A percentile compares a stretch with the other conserved stretches of the same genome.
phyloP scores from a whole-genome alignment of 164 flowering plant genomes.

The Aristolochia fimbriata region DNA sequence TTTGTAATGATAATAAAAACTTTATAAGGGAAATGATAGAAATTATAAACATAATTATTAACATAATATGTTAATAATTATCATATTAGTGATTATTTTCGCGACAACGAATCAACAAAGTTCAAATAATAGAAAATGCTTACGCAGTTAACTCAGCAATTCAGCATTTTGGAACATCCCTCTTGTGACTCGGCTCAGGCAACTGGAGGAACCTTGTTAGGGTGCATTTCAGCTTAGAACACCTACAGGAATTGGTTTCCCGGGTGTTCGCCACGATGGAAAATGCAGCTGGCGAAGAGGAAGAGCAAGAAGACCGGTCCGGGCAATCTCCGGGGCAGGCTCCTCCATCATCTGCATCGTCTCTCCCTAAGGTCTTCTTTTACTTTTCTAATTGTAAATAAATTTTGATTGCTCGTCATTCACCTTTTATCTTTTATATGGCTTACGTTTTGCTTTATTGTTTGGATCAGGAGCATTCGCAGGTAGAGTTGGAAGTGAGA shows the following conservation, averaged over 20 bases:
- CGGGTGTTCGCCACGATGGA: not conserved
- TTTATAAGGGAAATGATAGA: too few relatives aligned
- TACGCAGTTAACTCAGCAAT: too few relatives aligned
- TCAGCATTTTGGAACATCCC: too few relatives aligned
- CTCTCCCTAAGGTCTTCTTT: slow-evolving; percentile 2
- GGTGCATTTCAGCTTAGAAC: not conserved
- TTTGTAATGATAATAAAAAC: too few relatives aligned
- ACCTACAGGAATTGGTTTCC: not conserved
- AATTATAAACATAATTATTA: too few relatives aligned
- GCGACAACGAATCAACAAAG: too few relatives aligned
- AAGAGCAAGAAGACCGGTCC: not conserved
- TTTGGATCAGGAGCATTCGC: slow-evolving; percentile 64
- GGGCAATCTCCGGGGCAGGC: slow-evolving; percentile 1
- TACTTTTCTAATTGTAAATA: not conserved
- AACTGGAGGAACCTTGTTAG: too few relatives aligned
- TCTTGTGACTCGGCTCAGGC: too few relatives aligned
- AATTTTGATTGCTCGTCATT: not conserved
- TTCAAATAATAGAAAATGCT: too few relatives aligned
- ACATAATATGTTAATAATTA: too few relatives aligned
- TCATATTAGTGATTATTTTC: too few relatives aligned
- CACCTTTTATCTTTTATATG: not conserved
- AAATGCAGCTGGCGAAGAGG: not conserved
- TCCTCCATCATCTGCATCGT: not conserved
- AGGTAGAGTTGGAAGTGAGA: slow-evolving; percentile 86
- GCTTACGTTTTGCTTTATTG: not conserved